Conservation (phyloP, 345 rosid species). For the Eucalyptus curtisii region DNA sequence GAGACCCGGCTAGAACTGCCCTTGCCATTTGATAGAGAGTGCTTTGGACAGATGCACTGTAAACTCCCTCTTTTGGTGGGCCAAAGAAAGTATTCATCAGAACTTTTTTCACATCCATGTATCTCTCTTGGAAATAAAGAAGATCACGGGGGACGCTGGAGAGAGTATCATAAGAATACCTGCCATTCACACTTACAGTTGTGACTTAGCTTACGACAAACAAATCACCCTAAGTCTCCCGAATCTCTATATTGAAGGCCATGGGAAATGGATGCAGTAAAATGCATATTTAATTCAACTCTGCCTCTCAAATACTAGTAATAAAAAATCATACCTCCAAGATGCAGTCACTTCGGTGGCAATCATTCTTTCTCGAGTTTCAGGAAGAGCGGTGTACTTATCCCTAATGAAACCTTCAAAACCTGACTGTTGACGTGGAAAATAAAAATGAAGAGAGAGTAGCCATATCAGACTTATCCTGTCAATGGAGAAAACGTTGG, state of each 20-base stretch:
- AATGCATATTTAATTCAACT: neutral
- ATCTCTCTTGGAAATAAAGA: constrained; percentile 57
- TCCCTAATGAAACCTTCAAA: constrained; percentile 91
- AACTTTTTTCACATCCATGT: constrained; percentile 43
- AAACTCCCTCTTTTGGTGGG: constrained; percentile 69
- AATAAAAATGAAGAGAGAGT: neutral
- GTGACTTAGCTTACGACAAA: neutral
- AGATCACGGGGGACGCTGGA: constrained; percentile 41
- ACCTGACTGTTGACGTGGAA: constrained; percentile 58
- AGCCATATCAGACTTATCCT: neutral
- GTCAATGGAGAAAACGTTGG: neutral
- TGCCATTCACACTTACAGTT: constrained; percentile 11
- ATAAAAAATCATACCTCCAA: constrained; percentile 51
- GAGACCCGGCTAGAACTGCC: constrained; percentile 64
- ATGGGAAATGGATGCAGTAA: neutral
- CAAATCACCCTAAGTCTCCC: neutral
- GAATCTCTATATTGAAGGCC: neutral
- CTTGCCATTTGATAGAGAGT: constrained; percentile 77
- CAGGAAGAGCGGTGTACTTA: constrained; percentile 78
- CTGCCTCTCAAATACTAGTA: neutral
- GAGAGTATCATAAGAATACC: constrained; percentile 65
- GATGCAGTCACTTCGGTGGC: constrained; percentile 86
- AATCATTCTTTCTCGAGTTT: constrained; percentile 77
- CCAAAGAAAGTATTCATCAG: constrained; percentile 70
- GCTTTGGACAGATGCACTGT: constrained; percentile 95